Percentiles rank a stretch among this genome's conserved stretches.
phyloP scores from a whole-genome alignment of 2,329 filamentous ascomycete species.

The Ambrosiella cleistominuta region DNA sequence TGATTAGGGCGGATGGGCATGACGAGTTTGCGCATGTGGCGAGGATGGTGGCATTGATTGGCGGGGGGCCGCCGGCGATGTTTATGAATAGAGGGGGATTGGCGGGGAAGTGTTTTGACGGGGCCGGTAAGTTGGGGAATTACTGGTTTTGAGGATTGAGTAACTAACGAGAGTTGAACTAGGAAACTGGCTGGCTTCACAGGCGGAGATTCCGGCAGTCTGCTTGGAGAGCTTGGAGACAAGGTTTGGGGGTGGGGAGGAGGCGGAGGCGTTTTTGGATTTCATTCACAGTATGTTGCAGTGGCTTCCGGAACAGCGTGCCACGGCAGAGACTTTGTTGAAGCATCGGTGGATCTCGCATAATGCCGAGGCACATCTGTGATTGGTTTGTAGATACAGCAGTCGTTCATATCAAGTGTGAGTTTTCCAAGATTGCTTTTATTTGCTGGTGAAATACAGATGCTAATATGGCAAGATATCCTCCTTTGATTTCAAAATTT shows the following conservation, averaged over 20 bases:
- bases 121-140: conserved; percentile 4
- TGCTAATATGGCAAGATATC: no score
- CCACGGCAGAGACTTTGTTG: conserved; percentile 5
- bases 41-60: conserved; percentile 11
- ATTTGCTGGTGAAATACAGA: no score
- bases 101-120: conserved; percentile 9
- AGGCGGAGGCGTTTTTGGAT: conserved; percentile 6
- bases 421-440: no score
- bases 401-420: no score
- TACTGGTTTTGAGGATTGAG: neutral
- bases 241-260: conserved; percentile 2
- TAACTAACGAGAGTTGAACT: neutral
- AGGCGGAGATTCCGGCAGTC: conserved; percentile 10
- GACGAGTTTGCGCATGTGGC: conserved; percentile 10
- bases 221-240: conserved; percentile 7
- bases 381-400: neutral
- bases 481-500: no score
- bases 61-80: conserved; percentile 2
- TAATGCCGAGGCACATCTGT: neutral
- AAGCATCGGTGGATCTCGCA: conserved; percentile 7
- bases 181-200: conserved; percentile 9
- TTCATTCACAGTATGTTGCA: conserved; percentile 7
- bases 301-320: conserved; percentile 12
- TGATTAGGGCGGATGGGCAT: conserved; percentile 4
- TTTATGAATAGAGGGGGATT: conserved; percentile 3